These are phyloP conservation scores for Paracoccidioides brasiliensis DNA, from an alignment of 2,329 filamentous ascomycete genomes.

Conservation along the genomic window DNA sequence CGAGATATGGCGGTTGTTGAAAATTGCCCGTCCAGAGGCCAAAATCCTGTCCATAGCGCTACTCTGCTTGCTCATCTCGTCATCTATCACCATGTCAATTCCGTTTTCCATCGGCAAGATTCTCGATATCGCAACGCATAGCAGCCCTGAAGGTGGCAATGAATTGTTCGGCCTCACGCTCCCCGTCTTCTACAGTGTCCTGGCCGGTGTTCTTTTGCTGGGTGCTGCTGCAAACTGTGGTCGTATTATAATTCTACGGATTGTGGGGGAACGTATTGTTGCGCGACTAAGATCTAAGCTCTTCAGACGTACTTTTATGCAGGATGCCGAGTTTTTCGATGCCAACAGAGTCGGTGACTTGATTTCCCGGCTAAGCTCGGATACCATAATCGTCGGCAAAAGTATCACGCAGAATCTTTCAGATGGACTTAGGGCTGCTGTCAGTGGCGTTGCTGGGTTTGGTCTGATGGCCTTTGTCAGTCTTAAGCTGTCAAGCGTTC, in stretches of 20 bases:
- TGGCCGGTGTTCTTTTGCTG: constrained; percentile 62
- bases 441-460: constrained; percentile 82
- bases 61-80: constrained; percentile 74
- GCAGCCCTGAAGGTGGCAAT: constrained; percentile 46
- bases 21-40: constrained; percentile 75
- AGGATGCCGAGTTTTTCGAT: constrained; percentile 98
- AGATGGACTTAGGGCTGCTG: constrained; percentile 80
- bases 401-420: constrained; percentile 97
- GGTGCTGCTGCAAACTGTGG: constrained; percentile 89
- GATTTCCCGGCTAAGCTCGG: constrained; percentile 87
- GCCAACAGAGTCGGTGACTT: constrained; percentile 93
- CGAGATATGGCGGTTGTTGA: constrained; percentile 78
- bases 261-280: constrained; percentile 91
- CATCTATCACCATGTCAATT: constrained; percentile 86
- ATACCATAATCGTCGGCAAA: constrained; percentile 96
- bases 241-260: constrained; percentile 80
- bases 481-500: constrained; percentile 73
- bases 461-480: constrained; percentile 93
- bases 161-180: constrained; percentile 73
- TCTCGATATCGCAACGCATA: constrained; percentile 75
- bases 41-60: constrained; percentile 69
- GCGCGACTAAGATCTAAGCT: constrained; percentile 77
- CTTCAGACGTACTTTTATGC: constrained; percentile 84
- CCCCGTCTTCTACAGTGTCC: constrained; percentile 73
- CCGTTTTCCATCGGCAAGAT: constrained; percentile 96